phyloP scores from a whole-genome alignment of 805 yeast species.

The Geotrichum ghanense region DNA sequence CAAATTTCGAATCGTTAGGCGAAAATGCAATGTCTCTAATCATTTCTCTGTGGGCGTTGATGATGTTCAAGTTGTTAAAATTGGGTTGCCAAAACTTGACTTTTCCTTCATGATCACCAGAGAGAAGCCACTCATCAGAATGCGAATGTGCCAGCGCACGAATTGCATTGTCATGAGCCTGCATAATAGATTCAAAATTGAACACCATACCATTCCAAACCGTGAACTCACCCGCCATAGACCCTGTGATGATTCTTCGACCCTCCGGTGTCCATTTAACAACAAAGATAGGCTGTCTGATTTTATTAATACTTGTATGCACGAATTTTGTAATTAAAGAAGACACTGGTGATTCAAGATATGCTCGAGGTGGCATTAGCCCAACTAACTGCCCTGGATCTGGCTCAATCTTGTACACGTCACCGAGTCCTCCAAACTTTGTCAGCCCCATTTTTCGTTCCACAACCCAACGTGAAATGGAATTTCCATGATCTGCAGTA shows the following conservation, averaged over 20 bases:
- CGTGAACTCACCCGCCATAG: constrained; percentile 91
- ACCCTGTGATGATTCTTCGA: constrained; percentile 75
- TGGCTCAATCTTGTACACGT: constrained; percentile 38
- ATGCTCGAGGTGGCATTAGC: constrained; percentile 54
- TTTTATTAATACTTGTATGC: constrained; percentile 83
- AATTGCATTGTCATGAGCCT: constrained; percentile 91
- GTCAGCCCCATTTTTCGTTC: constrained; percentile 31
- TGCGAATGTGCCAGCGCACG: constrained; percentile 72
- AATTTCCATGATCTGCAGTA: constrained; percentile 69
- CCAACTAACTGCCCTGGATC: constrained; percentile 51
- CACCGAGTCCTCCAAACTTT: constrained; percentile 3
- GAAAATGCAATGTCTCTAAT: constrained; percentile 81
- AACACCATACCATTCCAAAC: constrained; percentile 94
- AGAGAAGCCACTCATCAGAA: constrained; percentile 86
- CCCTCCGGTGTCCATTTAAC: constrained; percentile 98
- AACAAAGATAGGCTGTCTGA: constrained; percentile 79
- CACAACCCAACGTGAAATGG: constrained; percentile 52
- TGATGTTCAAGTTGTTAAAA: constrained; percentile 80
- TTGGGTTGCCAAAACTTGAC: constrained; percentile 97
- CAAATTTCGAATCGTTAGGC: constrained; percentile 83
- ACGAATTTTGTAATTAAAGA: constrained; percentile 68
- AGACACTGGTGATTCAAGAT: constrained; percentile 38
- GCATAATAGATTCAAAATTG: constrained; percentile 95
- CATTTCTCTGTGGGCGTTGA: constrained; percentile 67
- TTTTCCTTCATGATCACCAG: constrained; percentile 87